Conservation (phyloP, 1,284 basidiomycete species). For the Trichosporon ovoides region DNA sequence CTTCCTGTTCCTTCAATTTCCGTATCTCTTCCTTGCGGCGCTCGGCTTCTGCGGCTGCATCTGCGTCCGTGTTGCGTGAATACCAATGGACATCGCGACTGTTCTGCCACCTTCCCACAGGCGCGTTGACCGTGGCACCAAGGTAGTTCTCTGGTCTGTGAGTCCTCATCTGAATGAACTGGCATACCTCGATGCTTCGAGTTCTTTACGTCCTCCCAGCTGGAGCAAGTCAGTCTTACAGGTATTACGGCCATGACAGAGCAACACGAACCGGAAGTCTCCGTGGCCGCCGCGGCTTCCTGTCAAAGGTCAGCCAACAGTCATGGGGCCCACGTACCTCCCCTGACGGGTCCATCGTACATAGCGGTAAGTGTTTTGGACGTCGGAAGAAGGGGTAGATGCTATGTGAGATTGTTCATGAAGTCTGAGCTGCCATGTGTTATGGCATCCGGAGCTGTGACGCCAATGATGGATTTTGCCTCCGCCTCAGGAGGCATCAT, state of each 20-base stretch:
- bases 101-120: conserved; percentile 89
- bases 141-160: conserved; percentile 65
- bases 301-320: not conserved
- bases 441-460: not conserved
- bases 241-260: too few species aligned
- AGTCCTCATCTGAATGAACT: not conserved
- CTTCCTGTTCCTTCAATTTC: conserved; percentile 76
- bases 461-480: not conserved
- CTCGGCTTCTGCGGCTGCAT: conserved; percentile 47
- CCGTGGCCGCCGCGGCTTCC: conserved; percentile 82
- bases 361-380: conserved; percentile 19
- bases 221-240: conserved; percentile 40
- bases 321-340: conserved; percentile 26
- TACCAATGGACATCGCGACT: conserved; percentile 95
- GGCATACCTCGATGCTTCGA: conserved; percentile 80
- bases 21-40: conserved; percentile 59
- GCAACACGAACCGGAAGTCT: conserved; percentile 56
- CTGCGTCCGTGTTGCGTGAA: conserved; percentile 57
- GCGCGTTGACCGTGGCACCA: conserved; percentile 85
- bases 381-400: not conserved
- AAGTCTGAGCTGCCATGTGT: too few species aligned
- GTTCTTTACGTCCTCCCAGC: conserved; percentile 80
- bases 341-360: conserved; percentile 45
- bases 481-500: not conserved
- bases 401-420: not conserved